These are phyloP conservation scores for Solanum appendiculatum DNA, from an alignment of 257 asterid species.

Conservation along the genomic window DNA sequence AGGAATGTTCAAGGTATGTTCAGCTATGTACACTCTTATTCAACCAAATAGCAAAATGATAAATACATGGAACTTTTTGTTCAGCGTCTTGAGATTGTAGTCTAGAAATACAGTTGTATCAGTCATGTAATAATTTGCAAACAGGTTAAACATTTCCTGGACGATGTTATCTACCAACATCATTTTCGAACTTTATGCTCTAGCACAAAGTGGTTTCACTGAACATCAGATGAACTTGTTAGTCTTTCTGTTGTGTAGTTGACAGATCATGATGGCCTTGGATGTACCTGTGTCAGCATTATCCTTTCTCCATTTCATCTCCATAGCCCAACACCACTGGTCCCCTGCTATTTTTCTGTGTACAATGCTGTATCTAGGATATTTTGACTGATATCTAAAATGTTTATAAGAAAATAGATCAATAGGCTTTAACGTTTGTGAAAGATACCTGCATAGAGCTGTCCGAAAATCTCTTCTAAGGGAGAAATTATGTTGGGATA, in stretches of 20 bases:
- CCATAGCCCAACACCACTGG: not conserved
- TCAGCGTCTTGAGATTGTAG: not conserved
- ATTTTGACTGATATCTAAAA: not conserved
- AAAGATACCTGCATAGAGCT: not conserved
- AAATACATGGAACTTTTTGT: not conserved
- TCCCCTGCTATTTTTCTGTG: not conserved
- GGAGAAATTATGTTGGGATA: not conserved
- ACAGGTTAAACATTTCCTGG: not conserved
- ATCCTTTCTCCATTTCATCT: not conserved
- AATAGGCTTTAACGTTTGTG: not conserved
- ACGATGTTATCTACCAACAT: not conserved
- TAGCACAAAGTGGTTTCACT: not conserved
- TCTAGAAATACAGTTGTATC: not conserved
- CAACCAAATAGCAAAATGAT: not conserved
- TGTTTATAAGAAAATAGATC: not conserved
- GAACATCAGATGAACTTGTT: not conserved
- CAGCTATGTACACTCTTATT: not conserved
- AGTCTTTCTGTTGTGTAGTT: not conserved
- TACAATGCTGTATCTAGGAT: not conserved
- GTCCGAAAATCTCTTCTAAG: not conserved
- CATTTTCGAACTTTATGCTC: not conserved
- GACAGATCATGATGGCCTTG: not conserved
- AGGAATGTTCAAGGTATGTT: conserved; percentile 91
- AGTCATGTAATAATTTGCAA: not conserved
- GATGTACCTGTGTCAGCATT: not conserved